Percentiles rank a stretch among this genome's conserved stretches.
Conservation (phyloP, 805 yeast species). For the Pichia pseudocactophila region DNA sequence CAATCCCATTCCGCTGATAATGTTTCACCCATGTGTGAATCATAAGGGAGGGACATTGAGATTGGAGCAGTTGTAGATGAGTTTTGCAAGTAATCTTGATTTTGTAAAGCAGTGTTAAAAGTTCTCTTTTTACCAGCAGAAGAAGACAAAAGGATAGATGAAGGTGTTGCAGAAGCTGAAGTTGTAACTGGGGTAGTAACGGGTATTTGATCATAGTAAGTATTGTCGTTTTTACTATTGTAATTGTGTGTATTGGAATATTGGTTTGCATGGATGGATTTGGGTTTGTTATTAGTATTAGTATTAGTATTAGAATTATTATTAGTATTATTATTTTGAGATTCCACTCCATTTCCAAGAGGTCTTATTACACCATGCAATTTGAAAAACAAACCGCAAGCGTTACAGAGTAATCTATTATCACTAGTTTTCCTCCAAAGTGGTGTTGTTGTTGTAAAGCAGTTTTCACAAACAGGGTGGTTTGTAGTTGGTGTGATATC, state of each 20-base stretch:
- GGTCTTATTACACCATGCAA: slow-evolving; percentile 57
- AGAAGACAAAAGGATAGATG: neutral
- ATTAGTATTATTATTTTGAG: too few species aligned
- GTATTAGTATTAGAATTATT: too few species aligned
- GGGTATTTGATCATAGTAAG: neutral
- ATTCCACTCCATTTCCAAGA: slow-evolving; percentile 1
- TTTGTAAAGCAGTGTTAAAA: neutral
- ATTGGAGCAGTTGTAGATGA: too few species aligned
- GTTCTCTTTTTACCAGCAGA: slow-evolving; percentile 6
- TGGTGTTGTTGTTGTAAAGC: slow-evolving; percentile 88
- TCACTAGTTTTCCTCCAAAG: slow-evolving; percentile 82
- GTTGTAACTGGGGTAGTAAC: neutral
- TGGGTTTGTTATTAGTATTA: too few species aligned
- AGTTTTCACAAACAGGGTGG: slow-evolving; percentile 62
- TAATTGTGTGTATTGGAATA: too few species aligned
- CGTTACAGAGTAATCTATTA: slow-evolving; percentile 81
- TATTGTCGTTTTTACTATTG: neutral
- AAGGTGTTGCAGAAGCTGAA: neutral
- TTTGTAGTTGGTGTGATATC: slow-evolving; percentile 7
- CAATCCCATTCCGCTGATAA: slow-evolving; percentile 30
- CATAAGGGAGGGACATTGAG: slow-evolving; percentile 15
- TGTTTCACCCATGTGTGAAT: slow-evolving; percentile 27
- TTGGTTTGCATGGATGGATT: too few species aligned
- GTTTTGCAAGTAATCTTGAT: too few species aligned
- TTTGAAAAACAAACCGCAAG: slow-evolving; percentile 84